These are phyloP conservation scores for Yarrowia galli DNA, from an alignment of 1,139 yeast genomes.

Conservation along the genomic window DNA sequence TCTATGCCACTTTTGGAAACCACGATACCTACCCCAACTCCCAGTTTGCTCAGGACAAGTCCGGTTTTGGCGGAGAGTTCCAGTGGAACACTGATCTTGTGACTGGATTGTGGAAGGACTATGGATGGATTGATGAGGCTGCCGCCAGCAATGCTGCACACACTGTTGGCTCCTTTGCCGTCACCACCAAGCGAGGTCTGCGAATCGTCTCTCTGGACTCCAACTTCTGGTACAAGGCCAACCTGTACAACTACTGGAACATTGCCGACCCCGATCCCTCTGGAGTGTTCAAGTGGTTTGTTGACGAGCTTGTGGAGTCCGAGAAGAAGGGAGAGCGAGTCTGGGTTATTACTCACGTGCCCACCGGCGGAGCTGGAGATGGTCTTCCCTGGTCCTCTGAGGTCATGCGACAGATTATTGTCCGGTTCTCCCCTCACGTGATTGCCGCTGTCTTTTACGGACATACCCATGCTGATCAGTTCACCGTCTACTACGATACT, in stretches of 20 bases:
- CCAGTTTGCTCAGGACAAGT: constrained; percentile 65
- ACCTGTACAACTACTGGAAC: constrained; percentile 68
- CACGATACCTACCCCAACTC: constrained; percentile 79
- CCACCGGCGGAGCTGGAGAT: constrained; percentile 59
- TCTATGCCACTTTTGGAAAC: constrained; percentile 72
- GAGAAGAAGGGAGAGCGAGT: constrained; percentile 66
- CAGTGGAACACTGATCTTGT: constrained; percentile 68
- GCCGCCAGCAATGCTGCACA: constrained; percentile 47
- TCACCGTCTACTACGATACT: constrained; percentile 61
- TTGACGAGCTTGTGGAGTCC: constrained; percentile 65
- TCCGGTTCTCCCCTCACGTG: constrained; percentile 70
- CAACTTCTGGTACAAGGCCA: constrained; percentile 69
- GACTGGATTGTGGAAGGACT: constrained; percentile 61
- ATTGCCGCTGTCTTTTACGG: constrained; percentile 75
- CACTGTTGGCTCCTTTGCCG: constrained; percentile 71
- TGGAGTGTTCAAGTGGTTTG: constrained; percentile 68
- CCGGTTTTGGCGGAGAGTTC: constrained; percentile 59
- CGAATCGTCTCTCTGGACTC: constrained; percentile 71
- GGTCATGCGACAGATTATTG: constrained; percentile 63
- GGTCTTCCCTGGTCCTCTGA: constrained; percentile 67
- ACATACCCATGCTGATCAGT: constrained; percentile 75
- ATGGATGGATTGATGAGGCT: constrained; percentile 47
- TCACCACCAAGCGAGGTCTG: constrained; percentile 63
- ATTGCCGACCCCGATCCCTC: constrained; percentile 63
- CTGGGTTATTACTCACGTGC: constrained; percentile 76